A percentile compares a stretch with the other conserved stretches of the same genome.
Evolutionary conservation across 306 rosid species (phyloP).

Genomic region (Prosopis cineraria): DNA sequence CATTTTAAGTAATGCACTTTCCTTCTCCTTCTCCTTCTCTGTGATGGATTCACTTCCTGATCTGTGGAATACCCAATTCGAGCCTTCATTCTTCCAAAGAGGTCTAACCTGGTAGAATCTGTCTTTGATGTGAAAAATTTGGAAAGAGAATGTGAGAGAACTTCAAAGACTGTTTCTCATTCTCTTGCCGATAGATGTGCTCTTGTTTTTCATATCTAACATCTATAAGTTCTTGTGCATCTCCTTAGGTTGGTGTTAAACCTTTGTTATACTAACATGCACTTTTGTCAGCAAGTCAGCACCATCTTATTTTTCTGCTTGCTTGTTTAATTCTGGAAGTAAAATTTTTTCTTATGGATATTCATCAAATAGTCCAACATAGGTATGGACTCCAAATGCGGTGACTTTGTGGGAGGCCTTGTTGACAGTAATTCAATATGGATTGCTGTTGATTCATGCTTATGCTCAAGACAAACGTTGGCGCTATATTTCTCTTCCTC

Average conservation of each 20-base stretch:
- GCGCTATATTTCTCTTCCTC: conserved; percentile 84
- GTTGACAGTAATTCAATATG: conserved; percentile 84
- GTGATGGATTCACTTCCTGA: conserved; percentile 9
- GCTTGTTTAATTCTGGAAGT: conserved; percentile 3
- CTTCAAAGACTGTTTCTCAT: conserved; percentile 16
- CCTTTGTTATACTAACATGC: conserved; percentile 12
- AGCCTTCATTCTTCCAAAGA: conserved; percentile 17
- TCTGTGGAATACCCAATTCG: conserved; percentile 13
- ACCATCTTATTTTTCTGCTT: conserved; percentile 10
- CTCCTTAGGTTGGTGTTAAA: conserved; percentile 30
- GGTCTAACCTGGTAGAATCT: conserved; percentile 21
- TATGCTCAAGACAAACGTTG: conserved; percentile 98
- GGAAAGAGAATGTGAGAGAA: conserved; percentile 19
- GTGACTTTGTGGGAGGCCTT: conserved; percentile 92
- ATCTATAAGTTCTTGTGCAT: conserved; percentile 20
- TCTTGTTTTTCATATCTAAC: conserved; percentile 21
- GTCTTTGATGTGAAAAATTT: conserved; percentile 11
- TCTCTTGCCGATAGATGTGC: conserved; percentile 27
- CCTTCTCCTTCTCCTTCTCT: conserved; percentile 6
- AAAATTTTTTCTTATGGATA: conserved; percentile 1
- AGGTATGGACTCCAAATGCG: conserved; percentile 96
- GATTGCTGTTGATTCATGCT: conserved; percentile 82
- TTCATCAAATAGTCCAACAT: conserved; percentile 32
- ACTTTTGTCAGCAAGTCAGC: conserved; percentile 26
- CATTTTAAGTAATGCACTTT: conserved; percentile 12